Conservation (phyloP, 768 basidiomycete genomes). For the Boletus patriciae region DNA sequence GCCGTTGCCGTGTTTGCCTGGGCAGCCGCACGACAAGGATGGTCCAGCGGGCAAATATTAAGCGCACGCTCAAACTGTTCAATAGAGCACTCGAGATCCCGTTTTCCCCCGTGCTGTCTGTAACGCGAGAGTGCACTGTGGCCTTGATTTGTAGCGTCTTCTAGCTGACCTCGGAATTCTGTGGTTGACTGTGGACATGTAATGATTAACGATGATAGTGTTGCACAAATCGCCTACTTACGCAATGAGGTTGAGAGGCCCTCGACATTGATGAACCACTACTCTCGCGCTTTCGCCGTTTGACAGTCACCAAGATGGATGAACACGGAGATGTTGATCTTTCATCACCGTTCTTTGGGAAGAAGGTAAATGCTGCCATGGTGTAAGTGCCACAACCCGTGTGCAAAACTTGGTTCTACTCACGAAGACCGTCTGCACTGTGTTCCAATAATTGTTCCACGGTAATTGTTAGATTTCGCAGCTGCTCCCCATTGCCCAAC, state of each 20-base stretch:
- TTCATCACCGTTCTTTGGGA: not conserved
- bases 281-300: not conserved
- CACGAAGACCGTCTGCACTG: not conserved
- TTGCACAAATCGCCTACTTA: not conserved
- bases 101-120: not conserved
- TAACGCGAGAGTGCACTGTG: conserved; percentile 1
- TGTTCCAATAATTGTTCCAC: not conserved
- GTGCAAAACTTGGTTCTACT: not conserved
- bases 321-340: not conserved
- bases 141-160: not conserved
- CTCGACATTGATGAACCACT: not conserved
- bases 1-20: conserved; percentile 5
- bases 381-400: not conserved
- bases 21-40: conserved; percentile 6
- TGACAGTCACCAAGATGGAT: not conserved
- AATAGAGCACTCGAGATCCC: not conserved
- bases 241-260: not conserved
- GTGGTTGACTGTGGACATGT: not conserved
- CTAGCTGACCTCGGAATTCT: not conserved
- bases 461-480: not conserved
- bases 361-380: not conserved
- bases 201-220: not conserved
- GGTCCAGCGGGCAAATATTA: conserved; percentile 2
- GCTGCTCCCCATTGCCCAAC: not conserved
- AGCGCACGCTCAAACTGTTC: conserved; percentile 2